Conservation (phyloP, 352 stramenopile species). For the Phytophthora pistaciae region DNA sequence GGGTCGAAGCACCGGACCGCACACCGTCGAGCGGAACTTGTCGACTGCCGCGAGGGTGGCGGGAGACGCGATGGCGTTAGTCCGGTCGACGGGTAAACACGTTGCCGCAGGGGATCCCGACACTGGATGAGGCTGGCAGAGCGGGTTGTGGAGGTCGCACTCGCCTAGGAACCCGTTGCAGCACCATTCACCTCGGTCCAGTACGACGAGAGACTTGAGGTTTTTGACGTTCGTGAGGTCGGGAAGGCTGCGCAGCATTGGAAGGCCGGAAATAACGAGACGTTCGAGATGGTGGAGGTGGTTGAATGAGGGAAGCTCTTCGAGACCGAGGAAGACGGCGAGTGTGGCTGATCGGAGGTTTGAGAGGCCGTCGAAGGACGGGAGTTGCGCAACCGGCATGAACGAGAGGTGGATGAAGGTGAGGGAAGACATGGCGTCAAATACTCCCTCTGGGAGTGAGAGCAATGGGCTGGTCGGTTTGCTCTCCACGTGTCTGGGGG, state of each 20-base stretch:
- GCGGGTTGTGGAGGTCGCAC: neutral
- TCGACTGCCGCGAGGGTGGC: too few relatives aligned
- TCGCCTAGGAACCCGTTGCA: neutral
- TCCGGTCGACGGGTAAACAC: too few relatives aligned
- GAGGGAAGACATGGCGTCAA: slow-evolving; percentile 26
- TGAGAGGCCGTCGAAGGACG: slow-evolving; percentile 22
- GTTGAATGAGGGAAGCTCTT: neutral
- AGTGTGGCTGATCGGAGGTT: slow-evolving; percentile 21
- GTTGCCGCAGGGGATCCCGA: too few relatives aligned
- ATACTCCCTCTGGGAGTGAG: slow-evolving; percentile 10
- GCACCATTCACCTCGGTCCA: neutral
- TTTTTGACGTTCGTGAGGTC: neutral
- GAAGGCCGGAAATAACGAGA: neutral
- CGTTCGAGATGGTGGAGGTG: neutral
- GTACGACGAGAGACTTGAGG: neutral
- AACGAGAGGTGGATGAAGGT: slow-evolving; percentile 37
- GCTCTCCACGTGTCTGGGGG: slow-evolving; percentile 8
- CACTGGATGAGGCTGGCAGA: neutral
- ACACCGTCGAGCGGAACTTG: too few relatives aligned
- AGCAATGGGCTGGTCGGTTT: neutral
- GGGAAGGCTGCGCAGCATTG: neutral
- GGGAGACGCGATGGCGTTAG: too few relatives aligned
- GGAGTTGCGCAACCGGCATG: slow-evolving; percentile 4
- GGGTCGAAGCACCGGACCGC: neutral
- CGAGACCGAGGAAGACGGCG: neutral